Conservation (phyloP, 805 yeast species). For the Kockiozyma suomiensis region DNA sequence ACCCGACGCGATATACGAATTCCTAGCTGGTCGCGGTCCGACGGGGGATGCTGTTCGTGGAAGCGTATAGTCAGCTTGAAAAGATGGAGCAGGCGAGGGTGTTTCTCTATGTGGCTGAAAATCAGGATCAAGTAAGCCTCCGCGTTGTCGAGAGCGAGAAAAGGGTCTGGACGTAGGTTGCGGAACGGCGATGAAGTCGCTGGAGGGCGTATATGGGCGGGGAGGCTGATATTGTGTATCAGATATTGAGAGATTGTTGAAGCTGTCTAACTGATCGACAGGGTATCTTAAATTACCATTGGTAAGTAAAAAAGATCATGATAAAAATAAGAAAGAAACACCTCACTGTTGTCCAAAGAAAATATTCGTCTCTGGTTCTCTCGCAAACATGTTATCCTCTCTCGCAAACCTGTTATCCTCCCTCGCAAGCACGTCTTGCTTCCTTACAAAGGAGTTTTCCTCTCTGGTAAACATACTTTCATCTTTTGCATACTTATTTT, state of each 20-base stretch:
- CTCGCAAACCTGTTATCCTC: neutral
- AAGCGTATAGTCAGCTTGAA: no score
- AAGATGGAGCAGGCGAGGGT: neutral
- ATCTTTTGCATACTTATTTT: no score
- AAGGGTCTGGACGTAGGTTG: neutral
- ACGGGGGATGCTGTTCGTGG: neutral
- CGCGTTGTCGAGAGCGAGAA: neutral
- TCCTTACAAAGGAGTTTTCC: no score
- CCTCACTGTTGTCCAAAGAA: neutral
- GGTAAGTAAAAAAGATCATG: no score
- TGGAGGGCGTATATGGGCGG: no score
- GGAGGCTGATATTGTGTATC: neutral
- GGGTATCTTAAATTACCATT: neutral
- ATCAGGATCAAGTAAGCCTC: neutral
- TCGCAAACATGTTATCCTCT: neutral
- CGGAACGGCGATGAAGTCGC: neutral
- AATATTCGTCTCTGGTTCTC: neutral
- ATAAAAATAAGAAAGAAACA: no score
- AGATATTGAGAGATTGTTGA: neutral
- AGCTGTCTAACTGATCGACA: no score
- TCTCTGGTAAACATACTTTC: no score
- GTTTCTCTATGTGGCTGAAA: slow-evolving; percentile 4
- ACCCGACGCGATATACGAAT: neutral
- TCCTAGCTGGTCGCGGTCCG: neutral
- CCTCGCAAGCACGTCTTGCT: no score